Conservation (phyloP, 805 yeast genomes). For the Yarrowia bubula region DNA sequence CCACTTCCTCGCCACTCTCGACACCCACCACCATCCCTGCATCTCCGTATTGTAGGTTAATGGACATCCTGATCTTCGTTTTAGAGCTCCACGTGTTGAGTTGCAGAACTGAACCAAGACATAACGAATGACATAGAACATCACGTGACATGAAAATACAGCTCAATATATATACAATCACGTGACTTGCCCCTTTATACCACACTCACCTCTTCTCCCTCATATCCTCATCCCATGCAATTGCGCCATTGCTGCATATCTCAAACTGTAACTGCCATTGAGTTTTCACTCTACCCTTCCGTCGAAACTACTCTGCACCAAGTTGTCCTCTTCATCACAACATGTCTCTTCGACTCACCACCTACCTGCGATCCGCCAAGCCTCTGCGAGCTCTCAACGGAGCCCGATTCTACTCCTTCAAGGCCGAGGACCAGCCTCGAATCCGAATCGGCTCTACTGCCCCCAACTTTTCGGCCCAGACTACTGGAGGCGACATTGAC, state of each 20-base stretch:
- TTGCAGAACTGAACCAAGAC: too few species aligned
- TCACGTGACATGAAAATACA: too few species aligned
- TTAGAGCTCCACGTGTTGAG: neutral
- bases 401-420: constrained; percentile 30
- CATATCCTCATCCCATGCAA: neutral
- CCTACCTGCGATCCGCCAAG: constrained; percentile 20
- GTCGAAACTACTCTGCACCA: too few species aligned
- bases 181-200: too few species aligned
- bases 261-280: neutral
- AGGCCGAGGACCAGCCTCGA: constrained; percentile 40
- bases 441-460: constrained; percentile 80
- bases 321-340: neutral
- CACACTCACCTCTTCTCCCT: neutral
- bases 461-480: constrained; percentile 81
- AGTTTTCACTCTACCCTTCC: neutral
- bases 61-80: neutral
- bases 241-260: constrained; percentile 24
- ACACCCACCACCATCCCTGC: neutral
- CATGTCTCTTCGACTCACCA: constrained; percentile 11
- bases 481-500: constrained; percentile 78
- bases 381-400: constrained; percentile 7
- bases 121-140: too few species aligned
- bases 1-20: neutral
- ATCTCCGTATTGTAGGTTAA: constrained; percentile 3
- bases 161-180: too few species aligned